Base-by-base conservation (phyloP, 495 filamentous ascomycete species). In the Acidomyces sp. region DNA sequence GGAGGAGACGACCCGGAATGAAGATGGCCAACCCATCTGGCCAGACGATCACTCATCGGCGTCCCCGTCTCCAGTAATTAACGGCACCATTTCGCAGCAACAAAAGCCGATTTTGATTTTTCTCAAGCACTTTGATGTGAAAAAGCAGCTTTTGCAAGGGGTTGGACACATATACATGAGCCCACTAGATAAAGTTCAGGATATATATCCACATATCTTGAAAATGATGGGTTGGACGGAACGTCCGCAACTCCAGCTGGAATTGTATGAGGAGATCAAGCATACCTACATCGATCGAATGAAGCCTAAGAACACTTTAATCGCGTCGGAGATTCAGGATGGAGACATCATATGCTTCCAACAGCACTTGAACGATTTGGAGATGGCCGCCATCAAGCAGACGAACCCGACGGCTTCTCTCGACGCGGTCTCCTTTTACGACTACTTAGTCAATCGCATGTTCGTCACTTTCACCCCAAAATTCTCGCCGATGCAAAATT, bases 281-380 rank as follows among this genome's bases (percentile, higher is more conserved):
- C 84, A 86, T 26, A 78, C 73, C 35, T 96, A 96, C 87, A 93
- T 99, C 52, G 90, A 99, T 49, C 65, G 72, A 10, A 84, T 96
- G 69, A 95, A 94, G 57, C 75, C 78, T 0, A 96, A 93, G 57
- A 72, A 82, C 52, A 80, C 85, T 0, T 72, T 99, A 43, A 77
- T 82, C 34, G 76, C 82, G 38, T 85, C 88, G 2, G 90, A 99
- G 58, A 83, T 99, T 29, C 88, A 95, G 54, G 87, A 96, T 55
- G 90, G 90, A 28, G 90, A 99, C 56, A 94, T 99, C 51, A 74
- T 99, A 22, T 93, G 86, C 49, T 94, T 96, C 63, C 88, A 95
- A 59, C 71, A 69, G 41, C 53, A 66, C 11, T 55, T 75, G 23
- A 70, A 68, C 44, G 78, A 83, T 15, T 70, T 75, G 27, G 78